A percentile compares a stretch with the other conserved stretches of the same genome.
phyloP scores from a whole-genome alignment of 2,329 filamentous ascomycete genomes.

The Ascochyta koolunga region DNA sequence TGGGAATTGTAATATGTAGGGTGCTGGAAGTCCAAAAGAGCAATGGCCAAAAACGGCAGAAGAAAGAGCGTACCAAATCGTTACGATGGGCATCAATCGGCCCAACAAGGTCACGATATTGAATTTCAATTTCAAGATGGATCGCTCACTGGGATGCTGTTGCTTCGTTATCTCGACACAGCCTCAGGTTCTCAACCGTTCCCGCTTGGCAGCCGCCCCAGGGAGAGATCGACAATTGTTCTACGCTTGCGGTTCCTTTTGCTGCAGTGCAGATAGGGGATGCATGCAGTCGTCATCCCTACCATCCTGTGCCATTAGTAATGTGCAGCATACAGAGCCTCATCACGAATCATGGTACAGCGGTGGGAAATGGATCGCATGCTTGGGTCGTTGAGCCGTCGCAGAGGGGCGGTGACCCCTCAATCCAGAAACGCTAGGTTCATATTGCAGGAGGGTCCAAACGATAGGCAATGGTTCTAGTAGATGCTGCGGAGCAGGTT shows the following conservation, averaged over 20 bases:
- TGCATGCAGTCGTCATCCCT: constrained; percentile 7
- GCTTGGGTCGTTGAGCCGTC: constrained; percentile 1
- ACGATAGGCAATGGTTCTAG: not conserved
- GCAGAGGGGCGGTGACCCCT: not conserved
- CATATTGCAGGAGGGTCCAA: not conserved
- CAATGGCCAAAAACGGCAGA: not conserved
- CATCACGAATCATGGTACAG: constrained; percentile 8
- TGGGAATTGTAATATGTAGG: not conserved
- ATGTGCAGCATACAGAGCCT: constrained; percentile 7
- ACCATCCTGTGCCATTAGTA: not conserved
- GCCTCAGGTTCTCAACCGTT: constrained; percentile 17
- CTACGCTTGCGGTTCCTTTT: constrained; percentile 14
- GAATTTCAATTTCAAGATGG: constrained; percentile 13
- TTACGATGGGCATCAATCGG: not conserved
- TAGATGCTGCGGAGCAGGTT: not conserved
- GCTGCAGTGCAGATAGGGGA: constrained; percentile 17
- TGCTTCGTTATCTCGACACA: constrained; percentile 21
- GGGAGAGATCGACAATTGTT: constrained; percentile 12
- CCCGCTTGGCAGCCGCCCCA: constrained; percentile 1
- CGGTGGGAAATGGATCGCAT: not conserved
- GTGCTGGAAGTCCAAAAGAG: not conserved
- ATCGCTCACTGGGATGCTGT: constrained; percentile 9
- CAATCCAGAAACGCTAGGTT: not conserved
- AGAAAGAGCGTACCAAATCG: not conserved
- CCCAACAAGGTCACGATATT: not conserved